Base-by-base conservation (phyloP, 1,284 basidiomycete species). In the Cryptococcus floricola region DNA sequence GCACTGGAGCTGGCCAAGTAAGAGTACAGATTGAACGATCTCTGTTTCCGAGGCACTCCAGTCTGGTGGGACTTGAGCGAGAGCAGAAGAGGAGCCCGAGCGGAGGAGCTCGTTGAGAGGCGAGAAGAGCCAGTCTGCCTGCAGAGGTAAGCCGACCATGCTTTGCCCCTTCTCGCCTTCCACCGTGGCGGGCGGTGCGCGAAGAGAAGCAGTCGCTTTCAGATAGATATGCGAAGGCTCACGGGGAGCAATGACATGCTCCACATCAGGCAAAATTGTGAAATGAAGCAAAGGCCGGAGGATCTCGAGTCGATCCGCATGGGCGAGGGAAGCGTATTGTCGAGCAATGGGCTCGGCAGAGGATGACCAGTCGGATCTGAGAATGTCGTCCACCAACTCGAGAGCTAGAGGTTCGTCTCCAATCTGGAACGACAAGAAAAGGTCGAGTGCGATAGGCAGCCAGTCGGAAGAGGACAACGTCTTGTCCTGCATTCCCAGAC, bases 31-130 rank as follows among this genome's bases (percentile, higher is more conserved):
- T 19, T 85, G 83, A 10, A 87, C 85, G 13, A 97, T 79, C 31
- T 94, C 87, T 13, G 84, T 80, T 74, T 97, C 93, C 18, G 84
- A 87, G 0, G 85, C 84, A 68, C 88, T 81, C 92, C 92, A 96
- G 5, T 82, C 81, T 0, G 77, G 64, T 1, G 91, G 89, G 2
- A 90, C 78, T 42, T 72, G 73, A 48, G 82, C 81, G 74, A 93
- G 86, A 1, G 89, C 87, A 0, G 81, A 75, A 0, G 89, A 90
- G 9, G 84, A 83, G 5, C 86, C 86, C 0, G 89, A 91, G 7
- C 86, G 84, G 14, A 97, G 79, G 7, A 98, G 83, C 64, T 94
- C 88, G 65, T 91, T 84, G 5, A 97, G 74, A 0, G 91, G 84
- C 0, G 81, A 76, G 53, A 88, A 80, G 1, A 83, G 74, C 90